Conservation (phyloP, 495 filamentous ascomycete genomes). For the Tuber microsphaerosporum region DNA sequence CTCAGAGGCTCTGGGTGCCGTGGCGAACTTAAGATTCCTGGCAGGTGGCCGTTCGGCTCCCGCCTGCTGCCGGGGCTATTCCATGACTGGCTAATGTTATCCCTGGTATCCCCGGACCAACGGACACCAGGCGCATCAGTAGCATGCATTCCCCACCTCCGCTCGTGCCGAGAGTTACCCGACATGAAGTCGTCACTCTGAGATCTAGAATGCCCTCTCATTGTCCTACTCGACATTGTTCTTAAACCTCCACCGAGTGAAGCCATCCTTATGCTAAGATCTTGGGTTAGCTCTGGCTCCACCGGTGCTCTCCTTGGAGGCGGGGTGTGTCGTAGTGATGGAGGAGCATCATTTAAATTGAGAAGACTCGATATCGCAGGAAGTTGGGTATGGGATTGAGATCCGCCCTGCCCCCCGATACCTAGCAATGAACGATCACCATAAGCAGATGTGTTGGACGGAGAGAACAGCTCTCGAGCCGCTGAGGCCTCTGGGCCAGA, state of each 20-base stretch:
- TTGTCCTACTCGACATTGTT: not conserved
- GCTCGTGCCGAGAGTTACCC: not conserved
- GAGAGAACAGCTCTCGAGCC: conserved; percentile 35
- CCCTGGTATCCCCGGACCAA: not conserved
- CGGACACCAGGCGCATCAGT: not conserved
- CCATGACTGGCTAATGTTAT: not conserved
- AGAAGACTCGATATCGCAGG: conserved; percentile 11
- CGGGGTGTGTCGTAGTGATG: conserved; percentile 3
- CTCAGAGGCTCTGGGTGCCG: not conserved
- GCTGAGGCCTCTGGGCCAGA: conserved; percentile 21
- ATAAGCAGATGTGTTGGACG: conserved; percentile 32
- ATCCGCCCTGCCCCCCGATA: not conserved
- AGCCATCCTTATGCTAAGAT: conserved; percentile 7
- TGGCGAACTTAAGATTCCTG: not conserved
- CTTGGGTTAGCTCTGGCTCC: conserved; percentile 3
- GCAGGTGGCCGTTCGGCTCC: not conserved
- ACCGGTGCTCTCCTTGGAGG: conserved; percentile 17
- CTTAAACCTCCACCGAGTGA: not conserved
- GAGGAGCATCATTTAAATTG: conserved; percentile 24
- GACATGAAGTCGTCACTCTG: conserved; percentile 4
- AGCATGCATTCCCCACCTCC: not conserved
- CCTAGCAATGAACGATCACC: conserved; percentile 10
- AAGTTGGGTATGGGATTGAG: not conserved
- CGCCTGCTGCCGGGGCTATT: not conserved
- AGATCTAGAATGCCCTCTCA: not conserved